A percentile compares a stretch with the other conserved stretches of the same genome.
These are phyloP conservation scores for Monosporascus sp. DNA, from an alignment of 2,329 filamentous ascomycete species.

Conservation along the genomic window DNA sequence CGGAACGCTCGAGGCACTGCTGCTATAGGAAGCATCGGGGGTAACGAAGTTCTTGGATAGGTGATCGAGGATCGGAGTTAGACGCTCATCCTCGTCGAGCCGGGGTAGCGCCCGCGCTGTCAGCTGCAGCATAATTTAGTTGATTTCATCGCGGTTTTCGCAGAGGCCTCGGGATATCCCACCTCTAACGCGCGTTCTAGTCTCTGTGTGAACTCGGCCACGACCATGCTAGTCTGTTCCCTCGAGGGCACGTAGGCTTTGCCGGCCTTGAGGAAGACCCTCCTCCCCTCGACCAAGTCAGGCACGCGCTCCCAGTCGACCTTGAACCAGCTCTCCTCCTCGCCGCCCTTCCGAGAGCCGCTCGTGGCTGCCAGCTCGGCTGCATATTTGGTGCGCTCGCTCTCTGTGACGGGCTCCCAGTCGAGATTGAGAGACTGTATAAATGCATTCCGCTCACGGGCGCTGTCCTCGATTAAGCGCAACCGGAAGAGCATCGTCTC, in stretches of 20 bases:
- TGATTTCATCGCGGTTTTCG: slow-evolving; percentile 1
- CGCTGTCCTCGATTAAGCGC: slow-evolving; percentile 72
- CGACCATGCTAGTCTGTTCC: slow-evolving; percentile 84
- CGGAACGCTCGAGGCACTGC: slow-evolving; percentile 56
- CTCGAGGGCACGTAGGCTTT: slow-evolving; percentile 87
- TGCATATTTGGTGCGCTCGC: slow-evolving; percentile 65
- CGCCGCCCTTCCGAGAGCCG: slow-evolving; percentile 38
- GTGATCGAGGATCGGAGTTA: slow-evolving; percentile 64
- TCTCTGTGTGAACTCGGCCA: slow-evolving; percentile 75
- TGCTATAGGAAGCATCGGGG: slow-evolving; percentile 76
- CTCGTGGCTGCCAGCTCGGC: slow-evolving; percentile 54
- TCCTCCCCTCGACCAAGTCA: slow-evolving; percentile 76
- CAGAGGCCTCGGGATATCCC: slow-evolving; percentile 19
- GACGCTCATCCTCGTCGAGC: slow-evolving; percentile 91
- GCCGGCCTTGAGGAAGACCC: slow-evolving; percentile 71
- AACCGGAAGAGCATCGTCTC: slow-evolving; percentile 88
- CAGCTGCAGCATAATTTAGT: slow-evolving; percentile 44
- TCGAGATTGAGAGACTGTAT: slow-evolving; percentile 72
- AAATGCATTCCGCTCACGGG: slow-evolving; percentile 68
- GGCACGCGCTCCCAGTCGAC: slow-evolving; percentile 93
- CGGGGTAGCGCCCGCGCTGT: slow-evolving; percentile 88
- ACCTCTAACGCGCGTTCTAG: slow-evolving; percentile 82
- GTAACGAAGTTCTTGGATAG: slow-evolving; percentile 95
- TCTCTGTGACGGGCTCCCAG: slow-evolving; percentile 76
- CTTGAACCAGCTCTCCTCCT: slow-evolving; percentile 91